Conservation (phyloP, 768 basidiomycete species). For the Mycena indigotica region DNA sequence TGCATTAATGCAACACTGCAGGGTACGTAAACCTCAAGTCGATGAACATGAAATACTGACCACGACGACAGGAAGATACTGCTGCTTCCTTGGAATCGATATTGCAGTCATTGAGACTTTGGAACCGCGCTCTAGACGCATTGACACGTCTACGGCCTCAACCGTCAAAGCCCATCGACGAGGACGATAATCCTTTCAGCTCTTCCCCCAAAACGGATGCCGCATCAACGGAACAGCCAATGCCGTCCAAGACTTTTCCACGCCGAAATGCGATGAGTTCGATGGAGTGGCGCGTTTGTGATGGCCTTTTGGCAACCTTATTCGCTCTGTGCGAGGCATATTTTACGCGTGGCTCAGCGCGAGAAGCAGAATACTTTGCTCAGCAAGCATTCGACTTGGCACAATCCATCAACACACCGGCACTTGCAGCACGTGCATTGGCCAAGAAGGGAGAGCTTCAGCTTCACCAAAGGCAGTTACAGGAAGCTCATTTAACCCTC, state of each 20-base stretch:
- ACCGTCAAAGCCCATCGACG: constrained; percentile 26
- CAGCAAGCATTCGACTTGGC: constrained; percentile 79
- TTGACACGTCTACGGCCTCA: constrained; percentile 59
- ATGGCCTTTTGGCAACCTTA: constrained; percentile 67
- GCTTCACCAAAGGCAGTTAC: constrained; percentile 59
- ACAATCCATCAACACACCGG: constrained; percentile 63
- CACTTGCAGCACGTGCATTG: constrained; percentile 65
- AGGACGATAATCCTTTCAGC: constrained; percentile 63
- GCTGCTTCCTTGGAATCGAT: constrained; percentile 57
- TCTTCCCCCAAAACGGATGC: constrained; percentile 35
- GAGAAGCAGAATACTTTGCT: constrained; percentile 84
- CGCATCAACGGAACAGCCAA: constrained; percentile 22
- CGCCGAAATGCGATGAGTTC: constrained; percentile 48
- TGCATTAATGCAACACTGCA: constrained; percentile 66
- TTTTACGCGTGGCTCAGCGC: constrained; percentile 72
- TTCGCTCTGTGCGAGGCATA: constrained; percentile 69
- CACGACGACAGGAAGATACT: constrained; percentile 65
- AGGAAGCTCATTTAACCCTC: constrained; percentile 59
- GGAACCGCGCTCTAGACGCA: constrained; percentile 77
- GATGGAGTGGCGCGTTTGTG: constrained; percentile 75
- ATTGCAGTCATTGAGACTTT: constrained; percentile 73
- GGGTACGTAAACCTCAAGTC: constrained; percentile 55
- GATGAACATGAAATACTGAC: too few relatives aligned
- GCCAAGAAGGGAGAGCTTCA: constrained; percentile 71
- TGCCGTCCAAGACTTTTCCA: constrained; percentile 31